Evolutionary conservation across 352 stramenopile species (phyloP).

Genomic region (Pythium myriotylum): DNA sequence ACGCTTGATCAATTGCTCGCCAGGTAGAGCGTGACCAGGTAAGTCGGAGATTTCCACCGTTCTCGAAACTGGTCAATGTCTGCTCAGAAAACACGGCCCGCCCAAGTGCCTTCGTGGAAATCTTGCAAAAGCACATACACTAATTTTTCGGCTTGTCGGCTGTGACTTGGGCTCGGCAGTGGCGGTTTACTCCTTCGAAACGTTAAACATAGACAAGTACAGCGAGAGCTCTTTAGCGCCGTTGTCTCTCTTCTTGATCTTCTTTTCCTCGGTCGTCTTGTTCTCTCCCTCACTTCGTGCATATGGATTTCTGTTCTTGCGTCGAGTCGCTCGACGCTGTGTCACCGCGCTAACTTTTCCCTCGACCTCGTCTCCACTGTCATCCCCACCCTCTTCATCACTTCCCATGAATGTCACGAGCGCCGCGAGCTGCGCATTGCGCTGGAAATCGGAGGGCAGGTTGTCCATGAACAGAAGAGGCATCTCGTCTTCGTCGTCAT

Average conservation of each 20-base stretch:
- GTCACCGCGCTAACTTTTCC: not conserved
- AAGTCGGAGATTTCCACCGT: too few species aligned
- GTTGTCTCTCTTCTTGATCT: constrained; percentile 7
- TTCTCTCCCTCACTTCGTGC: not conserved
- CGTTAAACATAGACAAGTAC: constrained; percentile 56
- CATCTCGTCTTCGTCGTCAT: constrained; percentile 58
- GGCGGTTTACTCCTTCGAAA: constrained; percentile 27
- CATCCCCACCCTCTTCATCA: constrained; percentile 37
- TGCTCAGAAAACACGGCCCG: too few species aligned
- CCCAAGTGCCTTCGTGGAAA: too few species aligned
- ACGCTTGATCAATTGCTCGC: too few species aligned
- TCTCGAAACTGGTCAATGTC: too few species aligned
- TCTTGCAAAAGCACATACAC: too few species aligned
- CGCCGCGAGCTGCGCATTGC: constrained; percentile 69
- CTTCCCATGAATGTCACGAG: constrained; percentile 77
- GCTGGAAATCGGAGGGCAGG: constrained; percentile 63
- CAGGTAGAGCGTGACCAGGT: too few species aligned
- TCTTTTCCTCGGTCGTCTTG: constrained; percentile 5
- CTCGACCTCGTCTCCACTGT: constrained; percentile 9
- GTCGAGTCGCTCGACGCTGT: constrained; percentile 3
- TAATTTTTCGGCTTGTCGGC: too few species aligned
- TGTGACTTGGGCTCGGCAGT: too few species aligned
- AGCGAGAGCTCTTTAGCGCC: constrained; percentile 34
- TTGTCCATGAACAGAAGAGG: constrained; percentile 79
- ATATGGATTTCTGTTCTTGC: constrained; percentile 8